Conservation (phyloP, 352 stramenopile genomes). For the Bremia lactucae region DNA sequence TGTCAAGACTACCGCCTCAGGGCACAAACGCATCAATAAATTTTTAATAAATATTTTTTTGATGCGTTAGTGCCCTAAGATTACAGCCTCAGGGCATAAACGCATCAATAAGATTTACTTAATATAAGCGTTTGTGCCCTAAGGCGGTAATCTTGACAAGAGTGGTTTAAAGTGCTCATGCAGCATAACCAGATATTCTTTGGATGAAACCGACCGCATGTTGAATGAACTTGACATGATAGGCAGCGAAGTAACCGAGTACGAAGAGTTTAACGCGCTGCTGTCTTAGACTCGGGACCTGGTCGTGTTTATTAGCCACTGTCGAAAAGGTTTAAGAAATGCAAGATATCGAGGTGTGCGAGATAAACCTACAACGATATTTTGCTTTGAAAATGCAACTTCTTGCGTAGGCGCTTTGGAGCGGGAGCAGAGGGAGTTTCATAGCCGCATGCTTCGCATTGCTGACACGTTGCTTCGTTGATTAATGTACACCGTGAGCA, state of each 20-base stretch:
- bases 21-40: too few species aligned
- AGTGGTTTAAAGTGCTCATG: slow-evolving; percentile 74
- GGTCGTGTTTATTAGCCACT: slow-evolving; percentile 1
- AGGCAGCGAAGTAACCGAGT: slow-evolving; percentile 91
- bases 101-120: too few species aligned
- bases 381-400: slow-evolving; percentile 74
- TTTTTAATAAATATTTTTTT: too few species aligned
- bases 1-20: too few species aligned
- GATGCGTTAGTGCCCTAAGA: too few species aligned
- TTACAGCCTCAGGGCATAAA: too few species aligned
- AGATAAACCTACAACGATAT: slow-evolving; percentile 33
- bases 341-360: background rate
- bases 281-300: slow-evolving; percentile 39
- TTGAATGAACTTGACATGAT: slow-evolving; percentile 93
- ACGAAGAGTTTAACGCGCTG: slow-evolving; percentile 92
- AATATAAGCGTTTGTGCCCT: slow-evolving; percentile 96
- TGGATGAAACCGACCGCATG: slow-evolving; percentile 92
- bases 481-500: slow-evolving; percentile 73
- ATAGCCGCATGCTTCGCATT: slow-evolving; percentile 63
- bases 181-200: slow-evolving; percentile 96
- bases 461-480: slow-evolving; percentile 39
- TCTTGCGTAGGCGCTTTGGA: slow-evolving; percentile 55
- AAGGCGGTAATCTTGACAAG: slow-evolving; percentile 87
- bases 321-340: background rate
- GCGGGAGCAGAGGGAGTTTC: slow-evolving; percentile 23